Conservation (phyloP, 1,284 basidiomycete genomes). For the Tremellales sp. region DNA sequence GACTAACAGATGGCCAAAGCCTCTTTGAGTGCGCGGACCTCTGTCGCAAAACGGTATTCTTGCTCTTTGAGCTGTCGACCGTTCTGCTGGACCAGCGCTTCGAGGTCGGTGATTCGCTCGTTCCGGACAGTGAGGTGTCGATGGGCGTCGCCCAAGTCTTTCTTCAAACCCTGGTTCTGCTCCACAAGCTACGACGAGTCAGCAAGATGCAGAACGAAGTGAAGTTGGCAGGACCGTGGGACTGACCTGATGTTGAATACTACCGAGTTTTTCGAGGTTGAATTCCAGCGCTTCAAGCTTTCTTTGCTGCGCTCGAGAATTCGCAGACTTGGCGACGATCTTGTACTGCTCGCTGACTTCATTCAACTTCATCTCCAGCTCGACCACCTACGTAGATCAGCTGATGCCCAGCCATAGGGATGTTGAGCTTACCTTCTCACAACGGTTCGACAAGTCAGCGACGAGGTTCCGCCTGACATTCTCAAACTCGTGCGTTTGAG, state of each 20-base stretch:
- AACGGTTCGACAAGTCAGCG: conserved; percentile 97
- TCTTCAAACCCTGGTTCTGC: conserved; percentile 96
- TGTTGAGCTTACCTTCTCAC: conserved; percentile 80
- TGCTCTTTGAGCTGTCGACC: conserved; percentile 84
- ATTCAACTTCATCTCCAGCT: conserved; percentile 97
- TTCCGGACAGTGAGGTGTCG: conserved; percentile 92
- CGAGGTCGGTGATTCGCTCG: conserved; percentile 94
- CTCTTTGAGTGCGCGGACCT: conserved; percentile 83
- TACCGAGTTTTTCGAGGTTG: conserved; percentile 90
- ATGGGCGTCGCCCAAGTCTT: conserved; percentile 94
- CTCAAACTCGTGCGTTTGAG: conserved; percentile 97
- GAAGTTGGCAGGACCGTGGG: not conserved
- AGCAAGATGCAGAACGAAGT: conserved; percentile 7
- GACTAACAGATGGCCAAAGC: too few relatives aligned
- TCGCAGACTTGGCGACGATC: conserved; percentile 95
- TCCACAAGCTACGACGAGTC: conserved; percentile 85
- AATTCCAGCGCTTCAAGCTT: conserved; percentile 99
- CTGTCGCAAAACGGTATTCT: conserved; percentile 93
- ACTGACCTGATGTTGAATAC: conserved; percentile 90
- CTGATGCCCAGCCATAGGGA: not conserved
- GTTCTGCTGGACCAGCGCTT: conserved; percentile 85
- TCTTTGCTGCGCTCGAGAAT: conserved; percentile 96
- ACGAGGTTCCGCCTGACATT: conserved; percentile 98
- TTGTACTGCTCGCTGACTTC: conserved; percentile 99
- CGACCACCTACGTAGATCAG: conserved; percentile 70